Percentiles rank a stretch among this genome's conserved stretches.
These are phyloP conservation scores for Striga hermonthica DNA, from an alignment of 305 asterid genomes.

Conservation along the genomic window DNA sequence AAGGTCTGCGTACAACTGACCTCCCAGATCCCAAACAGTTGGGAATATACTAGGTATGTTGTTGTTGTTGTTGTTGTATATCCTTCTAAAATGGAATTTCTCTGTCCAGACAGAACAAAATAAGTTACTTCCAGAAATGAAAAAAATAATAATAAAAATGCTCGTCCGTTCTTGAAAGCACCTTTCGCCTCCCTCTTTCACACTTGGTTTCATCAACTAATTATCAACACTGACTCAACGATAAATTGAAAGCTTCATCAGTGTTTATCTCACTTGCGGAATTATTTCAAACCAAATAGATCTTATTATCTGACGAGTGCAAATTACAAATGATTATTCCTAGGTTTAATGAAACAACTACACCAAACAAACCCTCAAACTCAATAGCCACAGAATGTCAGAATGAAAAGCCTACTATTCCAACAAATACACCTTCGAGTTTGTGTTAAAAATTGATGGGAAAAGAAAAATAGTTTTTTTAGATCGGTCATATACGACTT, in stretches of 20 bases:
- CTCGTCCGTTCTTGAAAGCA: slow-evolving; percentile 18
- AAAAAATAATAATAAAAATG: neutral
- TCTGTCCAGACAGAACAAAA: too few relatives aligned
- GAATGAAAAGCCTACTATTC: neutral
- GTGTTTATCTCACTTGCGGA: neutral
- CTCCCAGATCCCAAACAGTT: too few relatives aligned
- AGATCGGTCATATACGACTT: neutral
- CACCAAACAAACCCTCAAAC: slow-evolving; percentile 1
- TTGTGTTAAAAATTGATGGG: slow-evolving; percentile 9
- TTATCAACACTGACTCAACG: slow-evolving; percentile 2
- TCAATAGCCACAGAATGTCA: slow-evolving; percentile 10
- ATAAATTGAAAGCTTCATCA: slow-evolving; percentile 17
- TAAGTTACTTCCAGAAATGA: neutral
- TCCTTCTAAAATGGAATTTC: too few relatives aligned
- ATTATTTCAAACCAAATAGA: slow-evolving; percentile 22
- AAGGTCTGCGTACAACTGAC: too few relatives aligned
- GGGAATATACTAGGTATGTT: too few relatives aligned
- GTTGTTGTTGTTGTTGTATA: too few relatives aligned
- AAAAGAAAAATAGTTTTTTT: neutral
- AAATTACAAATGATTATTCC: neutral
- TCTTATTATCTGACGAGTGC: neutral
- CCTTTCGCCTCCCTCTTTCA: neutral
- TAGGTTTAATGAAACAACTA: slow-evolving; percentile 2
- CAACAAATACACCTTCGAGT: neutral
- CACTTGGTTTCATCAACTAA: slow-evolving; percentile 13